Base-by-base conservation (phyloP, 2,329 filamentous ascomycete species). In the Fusarium nygamai region DNA sequence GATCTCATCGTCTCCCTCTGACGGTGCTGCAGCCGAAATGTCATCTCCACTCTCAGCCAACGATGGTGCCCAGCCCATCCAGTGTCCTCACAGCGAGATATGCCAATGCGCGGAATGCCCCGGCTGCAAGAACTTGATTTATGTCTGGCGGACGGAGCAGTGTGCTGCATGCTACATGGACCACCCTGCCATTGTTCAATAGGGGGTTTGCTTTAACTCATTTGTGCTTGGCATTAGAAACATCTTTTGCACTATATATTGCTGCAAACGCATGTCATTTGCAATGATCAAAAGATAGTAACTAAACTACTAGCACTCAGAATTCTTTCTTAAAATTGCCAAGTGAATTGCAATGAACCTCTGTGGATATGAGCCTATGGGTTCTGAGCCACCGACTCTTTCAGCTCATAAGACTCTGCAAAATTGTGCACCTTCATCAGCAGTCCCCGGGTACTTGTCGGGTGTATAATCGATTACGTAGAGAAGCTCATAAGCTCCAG, bases 261-360 rank as follows among this genome's bases (percentile, higher is more conserved):
- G 5, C 7, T 54, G 1, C 7, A 8, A 11, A 29, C 8, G 1
- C 3, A n/a, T 39, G 19, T 2, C 20, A 13, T 27, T 39, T 13
- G 19, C 6, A 29, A 39, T 29, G 14, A 39, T 17, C 4, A 22
- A 1, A 9, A 22, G 33, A 38, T 22, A 54, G 3, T 17, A 39
- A 39, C 10, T n/a, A 39, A 5, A 39, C 20, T 5, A 22, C 14
- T 39, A 5, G 5, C 7, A 22, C 17, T n/a, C 13, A n/a, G 8
- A 3, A 9, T 13, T 29, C 2, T 1, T 22, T 10, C 5, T 38
- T 7, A 3, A 19, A 12, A 5, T 22, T 4, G 11, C 19, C 10
- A 38, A 39, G 20, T 54, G 51, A 39, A 39, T 8, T 29, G 7
- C 5, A 17, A 22, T 29, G 34, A 7, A 6, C 8, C 14, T 54